Evolutionary conservation across 1,284 basidiomycete species (phyloP).

Genomic region (Puccinia brachypodii): DNA sequence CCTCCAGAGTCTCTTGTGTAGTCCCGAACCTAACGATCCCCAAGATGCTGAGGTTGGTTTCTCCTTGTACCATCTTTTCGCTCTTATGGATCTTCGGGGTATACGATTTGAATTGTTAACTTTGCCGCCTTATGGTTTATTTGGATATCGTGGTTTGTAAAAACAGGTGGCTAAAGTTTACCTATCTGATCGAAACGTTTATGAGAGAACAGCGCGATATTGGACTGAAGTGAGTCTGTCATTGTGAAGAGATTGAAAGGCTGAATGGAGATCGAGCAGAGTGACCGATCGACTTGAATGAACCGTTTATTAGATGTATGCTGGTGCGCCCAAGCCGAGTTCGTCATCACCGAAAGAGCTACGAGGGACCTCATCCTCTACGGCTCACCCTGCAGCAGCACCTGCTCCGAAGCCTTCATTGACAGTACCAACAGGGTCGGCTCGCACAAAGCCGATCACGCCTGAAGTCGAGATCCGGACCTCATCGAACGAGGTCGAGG

Average conservation of each 20-base stretch:
- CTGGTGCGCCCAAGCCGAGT: background rate
- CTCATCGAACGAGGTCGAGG: slow-evolving; percentile 47
- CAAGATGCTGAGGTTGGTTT: slow-evolving; percentile 79
- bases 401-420: background rate
- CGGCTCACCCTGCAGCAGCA: background rate
- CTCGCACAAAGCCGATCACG: background rate
- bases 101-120: background rate
- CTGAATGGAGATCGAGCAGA: background rate
- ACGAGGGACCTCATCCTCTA: background rate
- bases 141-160: background rate
- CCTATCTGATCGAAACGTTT: slow-evolving; percentile 78
- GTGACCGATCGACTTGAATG: slow-evolving; percentile 57
- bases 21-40: slow-evolving; percentile 93
- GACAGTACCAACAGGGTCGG: background rate
- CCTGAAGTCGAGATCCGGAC: background rate
- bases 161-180: slow-evolving; percentile 84
- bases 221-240: slow-evolving; percentile 66
- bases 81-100: background rate
- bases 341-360: background rate
- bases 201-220: slow-evolving; percentile 88
- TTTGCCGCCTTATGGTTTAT: background rate
- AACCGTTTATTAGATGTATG: slow-evolving; percentile 66
- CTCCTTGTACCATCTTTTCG: background rate
- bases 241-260: background rate
- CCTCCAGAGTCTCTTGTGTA: slow-evolving; percentile 90